These are phyloP conservation scores for Daldinia sp. DNA, from an alignment of 2,329 filamentous ascomycete species.

Conservation along the genomic window DNA sequence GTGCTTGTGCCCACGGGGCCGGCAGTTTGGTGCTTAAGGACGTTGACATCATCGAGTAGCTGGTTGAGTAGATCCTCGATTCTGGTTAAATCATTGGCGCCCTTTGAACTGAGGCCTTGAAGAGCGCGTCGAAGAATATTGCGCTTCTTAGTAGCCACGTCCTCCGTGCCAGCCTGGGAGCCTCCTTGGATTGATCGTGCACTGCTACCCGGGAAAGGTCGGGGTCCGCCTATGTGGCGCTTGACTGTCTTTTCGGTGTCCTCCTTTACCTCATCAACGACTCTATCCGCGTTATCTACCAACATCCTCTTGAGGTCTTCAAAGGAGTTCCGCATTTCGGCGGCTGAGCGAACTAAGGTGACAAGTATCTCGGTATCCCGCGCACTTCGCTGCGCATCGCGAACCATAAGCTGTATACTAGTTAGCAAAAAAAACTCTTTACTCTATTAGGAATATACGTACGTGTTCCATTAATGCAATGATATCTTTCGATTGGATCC, in stretches of 20 bases:
- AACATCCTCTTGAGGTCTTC: constrained; percentile 95
- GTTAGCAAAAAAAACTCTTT: constrained; percentile 45
- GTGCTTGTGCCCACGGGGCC: constrained; percentile 58
- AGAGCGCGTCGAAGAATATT: constrained; percentile 96
- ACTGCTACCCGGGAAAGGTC: constrained; percentile 78
- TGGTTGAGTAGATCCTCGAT: constrained; percentile 95
- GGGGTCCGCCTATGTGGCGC: constrained; percentile 84
- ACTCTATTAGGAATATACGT: constrained; percentile 53
- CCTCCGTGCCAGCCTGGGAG: constrained; percentile 69
- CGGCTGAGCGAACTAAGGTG: constrained; percentile 90
- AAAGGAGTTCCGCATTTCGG: constrained; percentile 97
- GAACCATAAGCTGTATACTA: constrained; percentile 79
- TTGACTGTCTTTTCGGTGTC: constrained; percentile 89
- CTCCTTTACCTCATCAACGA: constrained; percentile 87
- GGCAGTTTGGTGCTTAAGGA: constrained; percentile 73
- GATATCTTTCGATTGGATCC: constrained; percentile 96
- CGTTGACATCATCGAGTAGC: constrained; percentile 91
- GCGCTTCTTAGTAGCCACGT: constrained; percentile 80
- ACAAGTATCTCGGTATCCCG: constrained; percentile 96
- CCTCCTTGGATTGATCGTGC: constrained; percentile 69
- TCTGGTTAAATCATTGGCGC: constrained; percentile 85
- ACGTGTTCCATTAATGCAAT: constrained; percentile 97
- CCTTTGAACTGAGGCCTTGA: constrained; percentile 88
- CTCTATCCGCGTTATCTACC: constrained; percentile 87
- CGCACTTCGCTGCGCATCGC: constrained; percentile 95